phyloP scores from a whole-genome alignment of 2,329 filamentous ascomycete species.

The Xenosphaeropsis pyriputrescens region DNA sequence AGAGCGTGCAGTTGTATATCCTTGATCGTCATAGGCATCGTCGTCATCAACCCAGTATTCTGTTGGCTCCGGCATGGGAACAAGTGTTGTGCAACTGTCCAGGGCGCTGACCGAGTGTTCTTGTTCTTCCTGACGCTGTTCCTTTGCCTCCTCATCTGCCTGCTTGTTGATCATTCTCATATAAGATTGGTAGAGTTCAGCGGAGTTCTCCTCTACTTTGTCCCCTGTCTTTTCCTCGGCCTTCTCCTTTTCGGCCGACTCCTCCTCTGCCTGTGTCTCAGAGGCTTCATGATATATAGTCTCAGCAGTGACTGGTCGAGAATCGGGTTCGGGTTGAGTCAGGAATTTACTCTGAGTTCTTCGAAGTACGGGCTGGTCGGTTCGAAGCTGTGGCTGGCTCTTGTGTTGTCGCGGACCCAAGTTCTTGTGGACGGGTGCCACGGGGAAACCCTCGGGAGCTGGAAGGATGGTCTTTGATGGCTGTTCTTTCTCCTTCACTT shows the following conservation, averaged over 20 bases:
- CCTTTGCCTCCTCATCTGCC: slow-evolving; percentile 1
- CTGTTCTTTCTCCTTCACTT: slow-evolving; percentile 13
- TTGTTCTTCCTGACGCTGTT: slow-evolving; percentile 52
- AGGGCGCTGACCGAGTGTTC: slow-evolving; percentile 74
- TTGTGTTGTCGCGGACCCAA: slow-evolving; percentile 14
- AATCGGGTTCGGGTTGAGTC: not conserved
- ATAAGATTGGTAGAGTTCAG: slow-evolving; percentile 12
- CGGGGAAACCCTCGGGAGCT: slow-evolving; percentile 12
- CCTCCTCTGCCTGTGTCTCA: no score
- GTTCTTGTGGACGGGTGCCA: slow-evolving; percentile 14
- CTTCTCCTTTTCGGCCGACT: no score
- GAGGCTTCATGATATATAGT: no score
- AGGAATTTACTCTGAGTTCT: slow-evolving; percentile 11
- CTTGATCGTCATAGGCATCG: slow-evolving; percentile 57
- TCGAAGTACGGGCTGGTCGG: slow-evolving; percentile 9
- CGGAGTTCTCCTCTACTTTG: not conserved
- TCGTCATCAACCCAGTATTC: slow-evolving; percentile 69
- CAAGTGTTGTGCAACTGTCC: slow-evolving; percentile 6
- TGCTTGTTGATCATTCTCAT: slow-evolving; percentile 13
- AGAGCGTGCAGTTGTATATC: slow-evolving; percentile 63
- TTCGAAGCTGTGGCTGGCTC: slow-evolving; percentile 15
- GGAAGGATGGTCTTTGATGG: slow-evolving; percentile 9
- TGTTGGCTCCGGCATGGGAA: slow-evolving; percentile 35
- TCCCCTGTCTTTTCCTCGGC: slow-evolving; percentile 1
- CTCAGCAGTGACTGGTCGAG: no score